Conservation (phyloP, 257 asterid species). For the Forsythia suspensa region DNA sequence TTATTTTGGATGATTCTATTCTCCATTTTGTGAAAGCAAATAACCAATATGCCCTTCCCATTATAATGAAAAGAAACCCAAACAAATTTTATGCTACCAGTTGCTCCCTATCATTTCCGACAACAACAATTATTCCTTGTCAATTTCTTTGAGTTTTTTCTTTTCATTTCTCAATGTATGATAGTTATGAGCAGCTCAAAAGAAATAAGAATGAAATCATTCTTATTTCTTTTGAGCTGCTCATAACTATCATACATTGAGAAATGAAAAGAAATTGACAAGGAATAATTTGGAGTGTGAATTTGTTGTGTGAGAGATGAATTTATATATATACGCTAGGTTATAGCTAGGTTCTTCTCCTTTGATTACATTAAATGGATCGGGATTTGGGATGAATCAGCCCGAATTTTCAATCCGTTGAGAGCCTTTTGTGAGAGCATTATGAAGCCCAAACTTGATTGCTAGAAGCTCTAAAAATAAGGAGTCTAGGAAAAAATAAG, state of each 20-base stretch:
- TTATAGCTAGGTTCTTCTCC: background rate
- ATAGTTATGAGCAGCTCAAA: background rate
- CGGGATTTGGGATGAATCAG: background rate
- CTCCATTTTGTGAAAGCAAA: background rate
- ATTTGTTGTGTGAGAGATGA: background rate
- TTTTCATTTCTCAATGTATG: background rate
- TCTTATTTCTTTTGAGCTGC: background rate
- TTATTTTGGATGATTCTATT: background rate
- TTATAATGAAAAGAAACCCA: background rate
- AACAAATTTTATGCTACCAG: background rate
- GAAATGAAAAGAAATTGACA: background rate
- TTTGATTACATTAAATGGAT: background rate
- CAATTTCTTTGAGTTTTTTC: background rate
- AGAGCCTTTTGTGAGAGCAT: background rate
- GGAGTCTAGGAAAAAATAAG: background rate
- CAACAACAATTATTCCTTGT: background rate
- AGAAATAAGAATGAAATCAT: background rate
- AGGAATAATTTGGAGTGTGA: background rate
- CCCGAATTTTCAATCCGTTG: background rate
- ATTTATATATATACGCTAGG: background rate
- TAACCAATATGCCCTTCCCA: background rate
- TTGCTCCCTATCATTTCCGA: background rate
- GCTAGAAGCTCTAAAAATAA: background rate
- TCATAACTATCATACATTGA: background rate
- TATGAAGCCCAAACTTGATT: background rate